Base-by-base conservation (phyloP, 345 rosid species). In the Microcos paniculata region DNA sequence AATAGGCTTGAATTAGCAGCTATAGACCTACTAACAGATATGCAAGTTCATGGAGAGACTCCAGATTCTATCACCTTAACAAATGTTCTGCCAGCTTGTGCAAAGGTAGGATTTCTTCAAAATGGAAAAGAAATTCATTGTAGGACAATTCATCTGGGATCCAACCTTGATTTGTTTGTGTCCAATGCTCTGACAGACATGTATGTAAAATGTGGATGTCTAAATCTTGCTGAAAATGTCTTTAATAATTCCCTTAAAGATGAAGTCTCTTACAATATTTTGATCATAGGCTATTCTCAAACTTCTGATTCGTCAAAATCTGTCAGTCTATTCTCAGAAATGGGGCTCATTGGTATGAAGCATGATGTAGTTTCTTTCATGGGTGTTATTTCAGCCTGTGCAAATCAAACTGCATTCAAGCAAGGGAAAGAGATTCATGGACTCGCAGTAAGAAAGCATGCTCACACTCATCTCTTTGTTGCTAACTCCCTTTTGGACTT, bases 321-420 rank as follows among this genome's bases (percentile, higher is more conserved):
- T 62, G 82, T 88, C 74, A 11, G 73, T 38, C 58, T 91, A 26
- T 90, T 91, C 80, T 73, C 70, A 8, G 88, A 90, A 72, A 90
- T 91, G 94, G 79, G 77, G 46, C 63, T 8, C 26, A 61, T 71
- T 63, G 86, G 87, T 48, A 83, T 87, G 77, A 77, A 85, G 63
- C 90, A 83, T 68, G 92, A 90, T 72, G 76, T 84, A 0, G 86
- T 90, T 46, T 85, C 97, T 59, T 91, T 85, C 35, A 78, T 88
- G 23, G 90, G 92, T 16, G 74, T 67, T 73, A 83, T 88, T 58
- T 82, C 91, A 65, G 94, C 97, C 56, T 88, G 89, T 75, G 85
- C 85, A 57, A 86, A 84, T 79, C 77, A 84, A 52, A 77, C 87
- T 8, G 87, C 85, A 23, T 66, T 56, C 35, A 82, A 84, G 78